phyloP scores from a whole-genome alignment of 805 yeast species.

The Hanseniaspora opuntiae region DNA sequence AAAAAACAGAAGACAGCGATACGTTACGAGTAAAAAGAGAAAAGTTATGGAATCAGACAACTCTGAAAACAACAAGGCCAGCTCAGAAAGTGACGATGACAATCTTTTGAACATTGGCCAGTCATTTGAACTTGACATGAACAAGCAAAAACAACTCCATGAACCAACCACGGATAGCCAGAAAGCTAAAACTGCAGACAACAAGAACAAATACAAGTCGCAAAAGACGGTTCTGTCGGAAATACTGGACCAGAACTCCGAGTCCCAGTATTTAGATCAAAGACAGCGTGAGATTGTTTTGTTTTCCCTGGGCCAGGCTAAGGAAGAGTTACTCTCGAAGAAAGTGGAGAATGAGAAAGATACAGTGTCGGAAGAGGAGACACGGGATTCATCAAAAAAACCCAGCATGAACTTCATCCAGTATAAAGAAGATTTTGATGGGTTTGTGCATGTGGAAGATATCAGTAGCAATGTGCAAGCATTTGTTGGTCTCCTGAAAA shows the following conservation, averaged over 20 bases:
- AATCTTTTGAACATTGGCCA: background rate
- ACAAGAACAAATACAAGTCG: conserved; percentile 2
- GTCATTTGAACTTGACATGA: background rate
- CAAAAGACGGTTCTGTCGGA: background rate
- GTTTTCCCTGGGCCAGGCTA: background rate
- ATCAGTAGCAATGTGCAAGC: background rate
- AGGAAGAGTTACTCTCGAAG: background rate
- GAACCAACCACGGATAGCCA: background rate
- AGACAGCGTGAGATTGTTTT: background rate
- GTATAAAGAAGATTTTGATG: background rate
- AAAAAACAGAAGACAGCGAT: conserved; percentile 3
- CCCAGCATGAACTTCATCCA: background rate
- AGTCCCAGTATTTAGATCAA: background rate
- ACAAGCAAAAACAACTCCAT: background rate
- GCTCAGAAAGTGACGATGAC: background rate
- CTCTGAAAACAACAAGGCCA: background rate
- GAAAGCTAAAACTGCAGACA: background rate
- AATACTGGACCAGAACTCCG: background rate
- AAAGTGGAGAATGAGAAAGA: background rate
- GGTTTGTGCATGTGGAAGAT: background rate
- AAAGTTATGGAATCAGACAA: background rate
- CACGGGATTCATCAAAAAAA: background rate
- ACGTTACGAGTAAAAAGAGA: background rate
- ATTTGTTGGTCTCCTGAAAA: background rate
- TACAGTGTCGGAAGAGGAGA: background rate